Evolutionary conservation across 805 yeast species (phyloP).

Genomic region (Lachancea kluyveri): DNA sequence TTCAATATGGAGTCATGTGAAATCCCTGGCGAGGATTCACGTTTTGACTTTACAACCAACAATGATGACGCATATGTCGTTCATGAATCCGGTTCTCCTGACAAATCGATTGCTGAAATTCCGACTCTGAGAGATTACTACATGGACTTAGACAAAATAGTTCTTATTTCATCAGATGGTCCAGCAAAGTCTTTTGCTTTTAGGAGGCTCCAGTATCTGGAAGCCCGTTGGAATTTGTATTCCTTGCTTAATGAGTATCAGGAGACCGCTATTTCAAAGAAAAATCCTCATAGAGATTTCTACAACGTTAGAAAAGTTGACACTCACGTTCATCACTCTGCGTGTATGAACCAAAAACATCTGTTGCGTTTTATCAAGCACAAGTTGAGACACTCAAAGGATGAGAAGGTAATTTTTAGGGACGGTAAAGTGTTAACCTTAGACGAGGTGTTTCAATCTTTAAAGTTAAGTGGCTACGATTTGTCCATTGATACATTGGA

Average conservation of each 20-base stretch:
- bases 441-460: conserved; percentile 84
- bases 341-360: conserved; percentile 99
- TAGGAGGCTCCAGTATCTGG: conserved; percentile 85
- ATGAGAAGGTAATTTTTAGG: conserved; percentile 88
- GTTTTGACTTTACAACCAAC: conserved; percentile 54
- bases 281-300: conserved; percentile 86
- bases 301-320: conserved; percentile 40
- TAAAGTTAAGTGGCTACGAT: conserved; percentile 89
- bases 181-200: conserved; percentile 96
- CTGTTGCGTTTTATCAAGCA: conserved; percentile 88
- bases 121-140: conserved; percentile 87
- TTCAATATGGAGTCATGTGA: conserved; percentile 38
- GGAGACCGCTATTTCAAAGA: conserved; percentile 83
- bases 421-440: conserved; percentile 85
- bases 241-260: conserved; percentile 83
- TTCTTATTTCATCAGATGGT: conserved; percentile 81
- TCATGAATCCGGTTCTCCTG: conserved; percentile 30
- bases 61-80: conserved; percentile 69
- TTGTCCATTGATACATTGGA: conserved; percentile 93
- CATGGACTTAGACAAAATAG: conserved; percentile 68
- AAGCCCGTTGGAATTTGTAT: conserved; percentile 95
- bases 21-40: conserved; percentile 37
- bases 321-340: conserved; percentile 98
- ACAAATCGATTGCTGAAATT: conserved; percentile 43
- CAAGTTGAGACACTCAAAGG: conserved; percentile 78